Percentiles rank a stretch among this genome's conserved stretches.
Evolutionary conservation across 139 green algal species (phyloP).

Genomic region (Edaphochlamys debaryana): DNA sequence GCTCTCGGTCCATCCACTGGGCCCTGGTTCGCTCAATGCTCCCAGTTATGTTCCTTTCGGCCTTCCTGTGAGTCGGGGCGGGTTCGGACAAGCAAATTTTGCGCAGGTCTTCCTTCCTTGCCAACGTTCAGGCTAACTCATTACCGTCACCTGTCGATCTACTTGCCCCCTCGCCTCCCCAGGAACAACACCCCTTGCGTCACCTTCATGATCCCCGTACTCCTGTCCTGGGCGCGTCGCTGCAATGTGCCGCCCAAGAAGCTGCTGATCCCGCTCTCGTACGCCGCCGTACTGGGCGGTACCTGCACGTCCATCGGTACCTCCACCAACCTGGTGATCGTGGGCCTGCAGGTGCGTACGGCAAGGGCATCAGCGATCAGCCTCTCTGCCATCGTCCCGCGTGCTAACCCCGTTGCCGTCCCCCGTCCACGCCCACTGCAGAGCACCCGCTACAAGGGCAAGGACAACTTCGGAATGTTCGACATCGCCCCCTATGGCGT

Average conservation of each 20-base stretch:
- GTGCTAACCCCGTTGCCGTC: too few species aligned
- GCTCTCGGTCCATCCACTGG: slow-evolving; percentile 39
- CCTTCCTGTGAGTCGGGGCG: too few species aligned
- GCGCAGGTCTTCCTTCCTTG: too few species aligned
- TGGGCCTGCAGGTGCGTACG: neutral
- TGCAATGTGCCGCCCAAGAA: slow-evolving; percentile 35
- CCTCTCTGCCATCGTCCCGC: too few species aligned
- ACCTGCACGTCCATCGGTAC: slow-evolving; percentile 82
- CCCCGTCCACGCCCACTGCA: too few species aligned
- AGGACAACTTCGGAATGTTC: neutral
- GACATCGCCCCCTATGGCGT: slow-evolving; percentile 67
- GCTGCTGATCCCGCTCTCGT: slow-evolving; percentile 79
- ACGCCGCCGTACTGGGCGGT: slow-evolving; percentile 75
- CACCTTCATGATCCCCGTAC: slow-evolving; percentile 57
- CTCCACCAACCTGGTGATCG: slow-evolving; percentile 61
- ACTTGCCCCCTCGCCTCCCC: too few species aligned
- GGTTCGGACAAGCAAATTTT: too few species aligned
- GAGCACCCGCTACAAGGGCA: too few species aligned
- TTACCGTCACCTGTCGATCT: too few species aligned
- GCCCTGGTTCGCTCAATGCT: slow-evolving; percentile 44
- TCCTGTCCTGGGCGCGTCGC: slow-evolving; percentile 51
- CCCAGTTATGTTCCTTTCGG: slow-evolving; percentile 65
- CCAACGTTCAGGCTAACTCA: too few species aligned
- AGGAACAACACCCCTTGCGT: neutral
- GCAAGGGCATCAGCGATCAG: too few species aligned